Percentiles rank a stretch among this genome's conserved stretches.
phyloP scores from a whole-genome alignment of 805 yeast genomes.

The Brettanomyces sp. region DNA sequence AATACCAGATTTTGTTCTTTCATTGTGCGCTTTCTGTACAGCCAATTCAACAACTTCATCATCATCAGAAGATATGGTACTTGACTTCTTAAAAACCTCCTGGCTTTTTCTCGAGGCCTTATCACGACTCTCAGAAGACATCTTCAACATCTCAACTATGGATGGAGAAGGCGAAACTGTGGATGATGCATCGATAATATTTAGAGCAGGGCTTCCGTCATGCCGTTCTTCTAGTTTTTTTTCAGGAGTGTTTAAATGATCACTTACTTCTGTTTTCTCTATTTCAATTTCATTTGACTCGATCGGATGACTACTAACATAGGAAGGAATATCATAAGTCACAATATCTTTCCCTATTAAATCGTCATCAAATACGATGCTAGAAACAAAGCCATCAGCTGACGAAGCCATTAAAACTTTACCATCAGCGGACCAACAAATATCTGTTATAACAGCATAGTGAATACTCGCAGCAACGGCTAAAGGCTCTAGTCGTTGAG shows the following conservation, averaged over 20 bases:
- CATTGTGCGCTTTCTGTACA: too few species aligned
- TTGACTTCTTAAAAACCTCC: too few species aligned
- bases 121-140: background rate
- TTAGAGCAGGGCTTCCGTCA: too few species aligned
- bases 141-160: slow-evolving; percentile 2
- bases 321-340: slow-evolving; percentile 14
- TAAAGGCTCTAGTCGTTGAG: slow-evolving; percentile 58
- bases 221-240: background rate
- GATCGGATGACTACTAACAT: background rate
- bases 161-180: slow-evolving; percentile 4
- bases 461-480: slow-evolving; percentile 75
- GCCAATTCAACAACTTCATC: too few species aligned
- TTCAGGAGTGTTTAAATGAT: background rate
- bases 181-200: background rate
- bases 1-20: too few species aligned
- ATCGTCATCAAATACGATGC: slow-evolving; percentile 41
- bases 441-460: slow-evolving; percentile 80
- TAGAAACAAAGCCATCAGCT: slow-evolving; percentile 88
- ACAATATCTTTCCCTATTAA: slow-evolving; percentile 45
- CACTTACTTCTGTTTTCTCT: background rate
- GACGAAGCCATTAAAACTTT: slow-evolving; percentile 61
- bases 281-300: background rate
- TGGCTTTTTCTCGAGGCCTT: too few species aligned
- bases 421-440: slow-evolving; percentile 81
- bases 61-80: too few species aligned